Evolutionary conservation across 805 yeast genomes (phyloP), one percentile per base, ranked within the genome.

Genomic region (Myxozyma monticola): DNA sequence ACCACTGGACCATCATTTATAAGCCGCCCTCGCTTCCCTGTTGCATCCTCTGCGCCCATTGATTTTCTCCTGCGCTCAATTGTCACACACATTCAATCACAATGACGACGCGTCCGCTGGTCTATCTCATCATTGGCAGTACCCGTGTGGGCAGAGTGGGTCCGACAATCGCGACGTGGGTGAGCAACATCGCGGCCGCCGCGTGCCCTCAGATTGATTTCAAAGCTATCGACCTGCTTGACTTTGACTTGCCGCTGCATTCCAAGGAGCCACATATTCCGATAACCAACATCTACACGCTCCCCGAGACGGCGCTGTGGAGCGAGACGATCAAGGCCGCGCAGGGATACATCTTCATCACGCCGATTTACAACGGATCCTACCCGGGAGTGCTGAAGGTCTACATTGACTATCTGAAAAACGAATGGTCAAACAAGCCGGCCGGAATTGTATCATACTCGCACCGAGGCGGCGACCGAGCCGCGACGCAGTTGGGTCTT

Each of bases 361-460:
- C 69, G 8, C 74, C 75, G 9, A 68, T 70, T 48, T 71, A 71
- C 58, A 72, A 71, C 48, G 60, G 68, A 60, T 66, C 72, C 6
- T 64, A 62, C 40, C 73, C 75, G 8, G 73, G 71, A 1, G 62
- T 57, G 10, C 57, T 71, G 38, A 71, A 72, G 55, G 68, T 69
- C 44, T 71, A 73, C 4, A 44, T 72, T 15, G 75, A 72, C 48
- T 64, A 63, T 37, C 56, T 71, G 24, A 70, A 36, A 42, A 35
- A 58, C 26, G 74, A 71, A 52, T 71, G 72, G 72, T 29, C 21
- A 14, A 62, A 59, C 14, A 70, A 71, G 51, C 69, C 72, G 1
- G 66, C 65, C 2, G 60, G 60, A 37, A 51, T 71, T 15, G 66
- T 68, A n/a, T 52, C 65, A 15, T 69, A 66, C 46, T 45, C 54